These are phyloP conservation scores for Niveomyces coronatus DNA, from an alignment of 2,329 filamentous ascomycete genomes.

Conservation along the genomic window DNA sequence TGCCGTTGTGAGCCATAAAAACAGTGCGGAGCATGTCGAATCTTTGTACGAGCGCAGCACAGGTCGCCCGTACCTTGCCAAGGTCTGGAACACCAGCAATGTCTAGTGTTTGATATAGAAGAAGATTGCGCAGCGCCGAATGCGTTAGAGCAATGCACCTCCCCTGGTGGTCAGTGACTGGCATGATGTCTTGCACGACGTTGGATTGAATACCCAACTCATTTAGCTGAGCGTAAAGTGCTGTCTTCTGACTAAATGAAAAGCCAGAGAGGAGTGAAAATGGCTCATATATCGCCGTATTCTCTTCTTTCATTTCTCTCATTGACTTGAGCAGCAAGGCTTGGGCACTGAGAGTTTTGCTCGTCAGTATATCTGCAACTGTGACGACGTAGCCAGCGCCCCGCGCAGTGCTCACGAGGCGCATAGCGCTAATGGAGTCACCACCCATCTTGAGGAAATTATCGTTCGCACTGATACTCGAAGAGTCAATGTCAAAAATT, in stretches of 20 bases:
- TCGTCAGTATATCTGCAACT: not conserved
- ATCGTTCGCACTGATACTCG: conserved; percentile 7
- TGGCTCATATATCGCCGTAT: not conserved
- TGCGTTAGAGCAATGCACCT: conserved; percentile 1
- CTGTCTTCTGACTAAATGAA: not conserved
- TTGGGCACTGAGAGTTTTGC: not conserved
- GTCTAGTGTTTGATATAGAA: conserved; percentile 1
- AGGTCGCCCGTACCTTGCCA: not conserved
- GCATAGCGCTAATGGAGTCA: conserved; percentile 11
- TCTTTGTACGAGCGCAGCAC: not conserved
- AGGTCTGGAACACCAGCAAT: not conserved
- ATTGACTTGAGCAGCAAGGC: not conserved
- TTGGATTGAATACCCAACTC: not conserved
- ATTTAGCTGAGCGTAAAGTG: not conserved
- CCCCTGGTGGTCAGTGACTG: conserved; percentile 2
- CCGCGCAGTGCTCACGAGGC: not conserved
- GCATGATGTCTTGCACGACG: not conserved
- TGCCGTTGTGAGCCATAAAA: not conserved
- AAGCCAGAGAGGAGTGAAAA: not conserved
- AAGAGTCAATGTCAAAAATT: conserved; percentile 4
- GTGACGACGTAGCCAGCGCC: not conserved
- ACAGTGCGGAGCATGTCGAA: conserved; percentile 2
- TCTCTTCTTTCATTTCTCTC: not conserved
- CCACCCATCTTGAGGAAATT: conserved; percentile 10
- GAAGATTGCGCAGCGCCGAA: not conserved